Evolutionary conservation across 2,329 filamentous ascomycete species (phyloP), one percentile per base, ranked within the genome.

Genomic region (Bipolaris zeicola): DNA sequence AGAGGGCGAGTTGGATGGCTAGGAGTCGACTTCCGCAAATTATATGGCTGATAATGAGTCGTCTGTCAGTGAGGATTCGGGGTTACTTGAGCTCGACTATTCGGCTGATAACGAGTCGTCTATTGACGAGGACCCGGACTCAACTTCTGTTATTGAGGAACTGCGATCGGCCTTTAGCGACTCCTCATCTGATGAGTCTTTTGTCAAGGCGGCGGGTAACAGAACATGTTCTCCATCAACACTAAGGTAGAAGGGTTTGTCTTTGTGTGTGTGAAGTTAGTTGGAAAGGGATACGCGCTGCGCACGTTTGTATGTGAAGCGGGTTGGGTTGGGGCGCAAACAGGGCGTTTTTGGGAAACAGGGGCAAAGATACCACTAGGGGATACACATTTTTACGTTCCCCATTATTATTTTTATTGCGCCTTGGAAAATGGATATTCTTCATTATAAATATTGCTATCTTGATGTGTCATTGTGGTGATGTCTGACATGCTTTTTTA

Each of bases 1-100:
- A 63, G 79, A 81, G 64, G 79, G 79, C 33, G 79, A 81, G 59
- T 64, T 81, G 52, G 78, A 80, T 66, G 79, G 79, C 53, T 80
- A 76, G 62, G 7, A 47, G 47, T 6, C 49, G 38, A 34, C 16
- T 11, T 44, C 42, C 26, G 41, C 41, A 7, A n/a, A 44, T 6
- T 42, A 42, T 22, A 6, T 18, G 16, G 41, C 41, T n/a, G 41
- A 31, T 44, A 16, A 31, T 18, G 41, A 31, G 41, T 18, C 28
- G 26, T 18, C 18, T 50, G 28, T 28, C 10, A 28, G 26, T 28
- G 26, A 28, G 26, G 26, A 28, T 2, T 6, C 8, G 26, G 26
- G 10, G 26, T 10, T 8, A 6, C 11, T 6, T 16, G 28, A 14
- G n/a, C 22, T 24, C 24, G 16, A 43, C n/a, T 41, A 41, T 22